Base-by-base conservation (phyloP, 2,329 filamentous ascomycete species). In the Trichoderma citrinoviride region DNA sequence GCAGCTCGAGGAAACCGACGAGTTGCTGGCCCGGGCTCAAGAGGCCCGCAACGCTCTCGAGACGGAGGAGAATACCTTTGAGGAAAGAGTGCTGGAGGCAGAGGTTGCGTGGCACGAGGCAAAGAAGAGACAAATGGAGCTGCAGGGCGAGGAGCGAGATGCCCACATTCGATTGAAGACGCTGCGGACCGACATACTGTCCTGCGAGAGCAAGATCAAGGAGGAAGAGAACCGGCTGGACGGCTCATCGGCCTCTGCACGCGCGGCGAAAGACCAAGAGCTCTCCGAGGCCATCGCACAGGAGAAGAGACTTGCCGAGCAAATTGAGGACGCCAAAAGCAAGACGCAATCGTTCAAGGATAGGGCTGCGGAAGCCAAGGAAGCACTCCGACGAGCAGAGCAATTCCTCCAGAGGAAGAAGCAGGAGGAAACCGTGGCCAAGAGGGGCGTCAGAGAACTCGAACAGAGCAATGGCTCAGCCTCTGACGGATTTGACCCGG, bases 161-260 rank as follows among this genome's bases (percentile, higher is more conserved):
- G 89, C 93, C 25, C 80, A 84, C 60, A 75, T 79, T 17, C 83
- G 83, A 53, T 76, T 93, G 8, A 86, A 83, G 65, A 77, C 76
- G 15, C 83, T 84, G 41, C 79, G 83, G 29, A 73, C 77, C 3
- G 79, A 81, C 21, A 80, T 84, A 25, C 77, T 76, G 58, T 74
- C 79, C 0, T 77, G 80, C 43, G 77, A 85, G 66, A 70, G 67
- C 2, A 81, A 82, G 53, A 86, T 88, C 56, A 71, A 73, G 3
- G 79, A 81, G 4, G 88, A 91, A 73, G 80, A 85, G 69, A 74
- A 78, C 54, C 87, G 88, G 4, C 81, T 97, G 7, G 82, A 85
- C 49, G 84, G 87, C 50, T 83, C 86, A 2, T 89, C 90, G 70
- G 91, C 92, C 43, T 90, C 90, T 27, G 85, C 85, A 25, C 86